Base-by-base conservation (phyloP, 352 stramenopile genomes). In the Pythium volutum region DNA sequence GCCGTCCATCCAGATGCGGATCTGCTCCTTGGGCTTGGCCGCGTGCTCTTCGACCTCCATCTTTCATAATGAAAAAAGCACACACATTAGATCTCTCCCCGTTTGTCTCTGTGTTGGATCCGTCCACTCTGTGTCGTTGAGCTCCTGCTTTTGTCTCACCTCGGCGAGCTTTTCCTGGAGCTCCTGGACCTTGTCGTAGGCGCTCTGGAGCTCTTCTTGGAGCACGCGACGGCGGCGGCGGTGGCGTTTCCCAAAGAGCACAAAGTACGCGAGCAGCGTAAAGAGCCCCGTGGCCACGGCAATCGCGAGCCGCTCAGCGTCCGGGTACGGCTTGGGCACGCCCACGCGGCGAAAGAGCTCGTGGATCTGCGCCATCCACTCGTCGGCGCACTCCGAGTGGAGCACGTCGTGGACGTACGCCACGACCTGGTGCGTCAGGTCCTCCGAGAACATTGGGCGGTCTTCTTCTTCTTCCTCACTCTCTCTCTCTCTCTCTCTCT, bases 1-100 rank as follows among this genome's bases (percentile, higher is more conserved):
- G 51, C 97, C 97, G 65, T 99, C 97, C 91, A 99, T 98, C 84
- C 97, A 99, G 64, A 99, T 98, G 55, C 94, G 89, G 70, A 98
- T 93, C 73, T 98, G 79, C 55, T 96, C 79, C 67, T 89, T 91
- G 22, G 86, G 73, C 59, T 80, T 72, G 12, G 68, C 58, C 10
- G 65, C 67, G 39, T 91, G 79, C 29, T 88, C 79, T 47, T 96
- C 86, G n/a, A 86, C 61, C 39, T 95, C 86, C 71, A 95, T 92
- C 69, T 88, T 50, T 42, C 34, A 41, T 41, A 14, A 34, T 61
- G n/a, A 33, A 6, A 45, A 48, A 43, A 14, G 10, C 10, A 8
- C 18, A 25, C 33, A 1, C 6, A 33, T 47, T n/a, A 50, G 18
- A 26, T 20, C 31, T 53, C 47, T 34, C 22, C 16, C 16, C 53